Percentiles rank a stretch among this genome's conserved stretches.
These are phyloP conservation scores for Phoma sp. DNA, from an alignment of 2,329 filamentous ascomycete species.

Conservation along the genomic window DNA sequence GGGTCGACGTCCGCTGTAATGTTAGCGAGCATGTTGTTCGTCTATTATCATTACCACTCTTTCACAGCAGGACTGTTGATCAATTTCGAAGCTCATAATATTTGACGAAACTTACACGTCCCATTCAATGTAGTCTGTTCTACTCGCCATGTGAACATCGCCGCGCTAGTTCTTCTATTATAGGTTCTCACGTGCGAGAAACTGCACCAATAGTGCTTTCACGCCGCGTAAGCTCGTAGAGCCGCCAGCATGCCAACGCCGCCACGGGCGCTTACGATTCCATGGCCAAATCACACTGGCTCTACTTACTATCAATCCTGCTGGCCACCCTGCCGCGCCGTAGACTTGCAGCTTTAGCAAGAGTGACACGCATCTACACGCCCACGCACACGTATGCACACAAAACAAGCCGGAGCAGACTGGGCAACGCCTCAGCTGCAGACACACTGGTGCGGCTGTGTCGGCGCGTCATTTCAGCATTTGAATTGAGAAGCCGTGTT, in stretches of 20 bases:
- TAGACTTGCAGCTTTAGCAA: not conserved
- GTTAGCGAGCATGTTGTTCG: constrained; percentile 39
- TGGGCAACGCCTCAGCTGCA: not conserved
- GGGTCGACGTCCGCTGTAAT: constrained; percentile 35
- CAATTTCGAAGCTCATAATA: constrained; percentile 17
- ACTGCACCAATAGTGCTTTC: constrained; percentile 11
- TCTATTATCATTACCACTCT: constrained; percentile 24
- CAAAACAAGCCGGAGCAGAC: not conserved
- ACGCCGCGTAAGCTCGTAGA: constrained; percentile 11
- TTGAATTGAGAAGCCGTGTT: constrained; percentile 6
- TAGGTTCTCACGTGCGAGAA: not conserved
- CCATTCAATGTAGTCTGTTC: not conserved
- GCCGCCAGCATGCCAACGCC: not conserved
- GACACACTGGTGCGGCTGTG: constrained; percentile 8
- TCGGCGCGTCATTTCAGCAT: not conserved
- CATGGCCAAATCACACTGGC: not conserved
- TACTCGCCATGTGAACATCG: constrained; percentile 7
- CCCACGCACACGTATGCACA: not conserved
- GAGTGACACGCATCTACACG: not conserved
- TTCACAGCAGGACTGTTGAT: constrained; percentile 50
- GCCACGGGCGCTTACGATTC: constrained; percentile 15
- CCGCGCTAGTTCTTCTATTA: constrained; percentile 4
- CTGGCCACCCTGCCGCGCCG: not conserved
- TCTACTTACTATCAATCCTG: not conserved
- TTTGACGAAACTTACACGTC: constrained; percentile 7